Base-by-base conservation (phyloP, 2,329 filamentous ascomycete species). In the Calonectria honghensis region DNA sequence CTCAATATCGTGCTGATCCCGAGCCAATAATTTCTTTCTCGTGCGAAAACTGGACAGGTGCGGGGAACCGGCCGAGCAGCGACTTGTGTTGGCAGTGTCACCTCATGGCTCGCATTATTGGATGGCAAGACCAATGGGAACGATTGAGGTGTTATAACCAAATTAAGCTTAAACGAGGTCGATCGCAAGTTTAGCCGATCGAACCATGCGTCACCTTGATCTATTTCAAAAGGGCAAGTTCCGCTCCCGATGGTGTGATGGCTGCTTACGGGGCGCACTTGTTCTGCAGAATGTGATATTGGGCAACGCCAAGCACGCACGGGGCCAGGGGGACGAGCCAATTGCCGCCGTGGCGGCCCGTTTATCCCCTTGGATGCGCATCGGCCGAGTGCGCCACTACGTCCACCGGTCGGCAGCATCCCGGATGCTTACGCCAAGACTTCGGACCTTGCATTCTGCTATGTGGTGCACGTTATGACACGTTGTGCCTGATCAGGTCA, bases 401-500 rank as follows among this genome's bases (percentile, higher is more conserved):
- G 18, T 37, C 37, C 37, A 69, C 67, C 52, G 20, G 54, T 69
- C 20, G 67, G 67, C 52, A 11, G 18, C 31, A 69, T 69, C 10
- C 67, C 31, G 50, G 35, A n/a, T 65, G 61, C 61, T 65, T 65
- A 65, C 24, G 61, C 61, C 61, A 65, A 65, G 61, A 9, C 41
- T 2, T 50, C 41, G 61, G 61, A 20, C 29, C 39, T 65, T 35
- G 20, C 31, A 65, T 64, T 6, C 41, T 65, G 39, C 27, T 50
- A 27, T 32, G 61, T 48, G 57, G 35, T 63, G 57, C 57, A 65
- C 24, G 20, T 35, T 65, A 18, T 6, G 41, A 27, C 29, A 65
- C 39, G 20, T 14, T 31, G 61, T 50, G 41, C 29, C 41, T 65
- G 61, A 35, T 24, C 18, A 14, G 41, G 27, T 35, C 27, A 35